These are phyloP conservation scores for Wickerhamomyces subpelliculosus DNA, from an alignment of 805 yeast species.

Conservation along the genomic window DNA sequence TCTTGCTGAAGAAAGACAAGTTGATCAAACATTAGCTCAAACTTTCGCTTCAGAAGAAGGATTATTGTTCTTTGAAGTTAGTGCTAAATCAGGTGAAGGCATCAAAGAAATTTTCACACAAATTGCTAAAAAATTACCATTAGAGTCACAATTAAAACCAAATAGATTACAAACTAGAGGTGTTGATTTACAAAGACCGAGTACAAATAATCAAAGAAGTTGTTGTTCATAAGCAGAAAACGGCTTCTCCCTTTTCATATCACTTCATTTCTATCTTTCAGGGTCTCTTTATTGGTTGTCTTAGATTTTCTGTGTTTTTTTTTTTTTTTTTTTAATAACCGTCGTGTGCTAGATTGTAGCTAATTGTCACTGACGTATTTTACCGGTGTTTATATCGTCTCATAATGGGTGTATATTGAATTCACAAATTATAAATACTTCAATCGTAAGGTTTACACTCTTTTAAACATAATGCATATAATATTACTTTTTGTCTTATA, in stretches of 20 bases:
- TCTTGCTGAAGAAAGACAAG: slow-evolving; percentile 42
- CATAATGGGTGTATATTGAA: no score
- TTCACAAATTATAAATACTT: no score
- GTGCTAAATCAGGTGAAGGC: slow-evolving; percentile 52
- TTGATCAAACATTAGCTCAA: slow-evolving; percentile 38
- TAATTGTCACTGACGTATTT: not conserved
- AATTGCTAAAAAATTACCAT: slow-evolving; percentile 41
- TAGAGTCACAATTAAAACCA: slow-evolving; percentile 18
- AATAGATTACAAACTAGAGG: slow-evolving; percentile 14
- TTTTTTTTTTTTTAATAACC: not conserved
- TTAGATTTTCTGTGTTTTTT: not conserved
- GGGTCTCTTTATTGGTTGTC: no score
- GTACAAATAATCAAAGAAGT: slow-evolving; percentile 34
- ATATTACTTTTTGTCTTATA: no score
- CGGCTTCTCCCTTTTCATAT: no score
- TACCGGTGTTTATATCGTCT: no score
- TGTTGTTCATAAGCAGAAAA: slow-evolving; percentile 32
- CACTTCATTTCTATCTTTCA: no score
- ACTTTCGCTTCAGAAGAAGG: slow-evolving; percentile 49
- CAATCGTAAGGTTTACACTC: no score
- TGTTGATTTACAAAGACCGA: slow-evolving; percentile 35
- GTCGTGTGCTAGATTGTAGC: not conserved
- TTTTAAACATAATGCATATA: no score
- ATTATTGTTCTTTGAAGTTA: slow-evolving; percentile 44
- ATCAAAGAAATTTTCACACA: slow-evolving; percentile 40